Evolutionary conservation across 2,329 filamentous ascomycete species (phyloP), one percentile per base, ranked within the genome.

Genomic region (Phaeophleospora eucalypticola): DNA sequence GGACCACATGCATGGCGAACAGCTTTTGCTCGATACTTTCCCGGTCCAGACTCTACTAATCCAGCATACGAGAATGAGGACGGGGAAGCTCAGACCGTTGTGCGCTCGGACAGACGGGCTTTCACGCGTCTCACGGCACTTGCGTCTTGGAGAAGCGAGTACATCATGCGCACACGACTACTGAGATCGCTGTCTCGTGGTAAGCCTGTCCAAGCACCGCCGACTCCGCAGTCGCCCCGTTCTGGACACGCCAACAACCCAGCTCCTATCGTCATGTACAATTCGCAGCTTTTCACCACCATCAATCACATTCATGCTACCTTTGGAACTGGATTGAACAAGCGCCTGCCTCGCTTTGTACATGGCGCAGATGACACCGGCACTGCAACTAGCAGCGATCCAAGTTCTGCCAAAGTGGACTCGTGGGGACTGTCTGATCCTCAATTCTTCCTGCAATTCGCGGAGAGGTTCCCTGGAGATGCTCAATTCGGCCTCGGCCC

Each of bases 121-220:
- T 98, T 97, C 62, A 81, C 87, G 14, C 82, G 90, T 36, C 76
- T 98, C 45, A 94, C 87, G 8, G 77, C 83, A 3, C 71, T 90
- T 51, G 86, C 89, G n/a, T 93, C 90, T 7, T 97, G 93, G 91
- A 81, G 91, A 58, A 96, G 88, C 68, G 93, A 98, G 67, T 98
- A 97, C 62, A 85, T 97, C 39, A 71, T 95, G 46, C 80, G 93
- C 38, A 96, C 89, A 2, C 81, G 88, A 38, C 78, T 97, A 42
- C 72, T 97, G 43, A 81, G 89, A 36, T 93, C 87, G 52, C 74
- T 97, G 47, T 79, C 79, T 38, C 83, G 88, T 49, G 93, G 91
- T 41, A 95, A 90, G 63, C 89, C 91, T 19, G 65, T 71, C 12
- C 77, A 83, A 32, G 71, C 74, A 8, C 65, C 75, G 21, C 68